Evolutionary conservation across 1,139 yeast species (phyloP).

Genomic region (Candida neerlandica): DNA sequence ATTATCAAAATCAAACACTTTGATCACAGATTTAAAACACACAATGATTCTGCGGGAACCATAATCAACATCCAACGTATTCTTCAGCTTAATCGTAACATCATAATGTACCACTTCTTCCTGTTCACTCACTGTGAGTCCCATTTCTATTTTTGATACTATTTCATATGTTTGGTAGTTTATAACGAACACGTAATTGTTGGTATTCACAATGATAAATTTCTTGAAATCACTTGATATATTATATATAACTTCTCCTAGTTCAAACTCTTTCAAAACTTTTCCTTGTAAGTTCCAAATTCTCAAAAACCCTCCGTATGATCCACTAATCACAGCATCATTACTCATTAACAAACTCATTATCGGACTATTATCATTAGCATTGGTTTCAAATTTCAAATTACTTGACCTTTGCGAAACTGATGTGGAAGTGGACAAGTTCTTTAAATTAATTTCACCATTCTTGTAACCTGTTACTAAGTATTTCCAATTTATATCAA

Average conservation of each 20-base stretch:
- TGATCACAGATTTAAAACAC: slow-evolving; percentile 26
- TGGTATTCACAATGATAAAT: slow-evolving; percentile 27
- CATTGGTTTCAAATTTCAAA: slow-evolving; percentile 18
- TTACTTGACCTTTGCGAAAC: slow-evolving; percentile 29
- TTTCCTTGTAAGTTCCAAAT: slow-evolving; percentile 34
- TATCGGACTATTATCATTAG: slow-evolving; percentile 17
- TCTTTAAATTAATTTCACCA: slow-evolving; percentile 37
- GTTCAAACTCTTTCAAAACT: slow-evolving; percentile 16
- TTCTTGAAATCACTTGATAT: slow-evolving; percentile 35
- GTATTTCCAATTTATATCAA: slow-evolving; percentile 38
- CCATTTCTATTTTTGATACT: slow-evolving; percentile 11
- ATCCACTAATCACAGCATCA: slow-evolving; percentile 32
- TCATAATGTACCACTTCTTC: slow-evolving; percentile 10
- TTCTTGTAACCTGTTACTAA: slow-evolving; percentile 30
- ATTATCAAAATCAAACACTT: slow-evolving; percentile 26
- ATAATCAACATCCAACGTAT: slow-evolving; percentile 51
- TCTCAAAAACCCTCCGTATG: slow-evolving; percentile 26
- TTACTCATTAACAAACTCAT: slow-evolving; percentile 24
- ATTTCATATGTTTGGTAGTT: slow-evolving; percentile 22
- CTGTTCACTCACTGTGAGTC: slow-evolving; percentile 10
- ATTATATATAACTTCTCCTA: slow-evolving; percentile 25
- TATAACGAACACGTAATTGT: slow-evolving; percentile 22
- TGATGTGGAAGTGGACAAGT: slow-evolving; percentile 37
- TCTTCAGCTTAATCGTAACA: slow-evolving; percentile 7
- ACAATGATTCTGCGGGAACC: slow-evolving; percentile 48